Evolutionary conservation across 202 grass and related monocot species (phyloP).

Genomic region (Bolboschoenoplectus hybrid): DNA sequence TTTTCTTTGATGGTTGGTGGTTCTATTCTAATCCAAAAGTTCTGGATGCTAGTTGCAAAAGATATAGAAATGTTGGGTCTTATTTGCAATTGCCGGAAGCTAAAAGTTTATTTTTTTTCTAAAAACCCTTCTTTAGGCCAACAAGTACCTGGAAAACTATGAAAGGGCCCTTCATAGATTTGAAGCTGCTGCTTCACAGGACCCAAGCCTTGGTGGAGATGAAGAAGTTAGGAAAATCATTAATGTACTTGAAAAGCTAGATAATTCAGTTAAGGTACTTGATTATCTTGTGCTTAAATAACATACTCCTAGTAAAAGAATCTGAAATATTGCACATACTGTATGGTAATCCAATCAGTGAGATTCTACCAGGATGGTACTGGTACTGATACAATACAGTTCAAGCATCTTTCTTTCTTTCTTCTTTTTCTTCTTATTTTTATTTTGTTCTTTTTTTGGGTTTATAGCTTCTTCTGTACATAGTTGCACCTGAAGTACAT

Average conservation of each 20-base stretch:
- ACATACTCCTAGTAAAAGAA: not conserved
- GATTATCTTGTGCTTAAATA: conserved; percentile 13
- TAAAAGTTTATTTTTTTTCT: not conserved
- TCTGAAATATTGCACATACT: not conserved
- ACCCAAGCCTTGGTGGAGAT: conserved; percentile 77
- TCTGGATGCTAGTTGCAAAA: not conserved
- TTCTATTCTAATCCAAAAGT: not conserved
- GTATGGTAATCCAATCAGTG: not conserved
- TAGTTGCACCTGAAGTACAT: not conserved
- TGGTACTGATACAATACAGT: not conserved
- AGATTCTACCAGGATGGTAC: not conserved
- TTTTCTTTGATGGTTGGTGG: conserved; percentile 2
- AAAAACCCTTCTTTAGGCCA: conserved; percentile 46
- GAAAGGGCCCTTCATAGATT: conserved; percentile 94
- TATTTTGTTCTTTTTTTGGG: not conserved
- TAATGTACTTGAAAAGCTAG: conserved; percentile 81
- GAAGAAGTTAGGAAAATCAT: conserved; percentile 80
- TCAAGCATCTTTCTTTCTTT: not conserved
- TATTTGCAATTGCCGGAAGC: not conserved
- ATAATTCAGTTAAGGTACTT: conserved; percentile 79
- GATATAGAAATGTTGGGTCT: not conserved
- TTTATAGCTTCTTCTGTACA: not conserved
- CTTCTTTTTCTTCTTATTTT: not conserved
- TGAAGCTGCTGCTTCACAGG: conserved; percentile 82
- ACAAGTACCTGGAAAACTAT: conserved; percentile 96